A percentile compares a stretch with the other conserved stretches of the same genome.
Evolutionary conservation across 306 rosid species (phyloP).

Genomic region (Biancaea sappan): DNA sequence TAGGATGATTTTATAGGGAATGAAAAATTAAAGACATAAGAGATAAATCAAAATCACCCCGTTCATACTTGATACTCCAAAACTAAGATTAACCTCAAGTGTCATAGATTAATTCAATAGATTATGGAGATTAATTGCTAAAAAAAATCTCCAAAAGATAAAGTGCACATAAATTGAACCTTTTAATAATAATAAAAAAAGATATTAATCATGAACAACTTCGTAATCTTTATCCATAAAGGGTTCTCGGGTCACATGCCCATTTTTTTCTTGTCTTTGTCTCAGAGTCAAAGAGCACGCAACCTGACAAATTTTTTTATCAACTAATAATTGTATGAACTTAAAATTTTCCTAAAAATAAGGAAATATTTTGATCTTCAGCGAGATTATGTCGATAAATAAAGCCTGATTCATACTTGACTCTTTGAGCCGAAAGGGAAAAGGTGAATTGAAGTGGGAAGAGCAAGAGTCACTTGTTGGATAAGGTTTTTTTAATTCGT

Average conservation of each 20-base stretch:
- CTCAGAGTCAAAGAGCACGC: background rate
- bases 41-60: too few species aligned
- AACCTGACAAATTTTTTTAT: background rate
- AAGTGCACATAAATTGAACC: background rate
- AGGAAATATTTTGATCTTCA: background rate
- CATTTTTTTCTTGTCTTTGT: background rate
- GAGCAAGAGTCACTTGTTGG: background rate
- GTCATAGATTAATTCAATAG: too few species aligned
- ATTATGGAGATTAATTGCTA: background rate
- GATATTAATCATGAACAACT: background rate
- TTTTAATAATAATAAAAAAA: too few species aligned
- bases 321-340: background rate
- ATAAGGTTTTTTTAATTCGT: background rate
- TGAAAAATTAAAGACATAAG: too few species aligned
- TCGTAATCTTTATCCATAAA: background rate
- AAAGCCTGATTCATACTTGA: background rate
- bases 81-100: background rate
- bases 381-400: background rate
- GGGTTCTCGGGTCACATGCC: background rate
- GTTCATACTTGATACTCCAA: too few species aligned
- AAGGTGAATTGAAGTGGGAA: background rate
- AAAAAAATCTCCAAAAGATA: too few species aligned
- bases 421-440: constrained; percentile 6
- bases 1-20: too few species aligned
- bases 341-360: constrained; percentile 14